Conservation (phyloP, 2,329 filamentous ascomycete genomes). For the Whalleya microplaca region DNA sequence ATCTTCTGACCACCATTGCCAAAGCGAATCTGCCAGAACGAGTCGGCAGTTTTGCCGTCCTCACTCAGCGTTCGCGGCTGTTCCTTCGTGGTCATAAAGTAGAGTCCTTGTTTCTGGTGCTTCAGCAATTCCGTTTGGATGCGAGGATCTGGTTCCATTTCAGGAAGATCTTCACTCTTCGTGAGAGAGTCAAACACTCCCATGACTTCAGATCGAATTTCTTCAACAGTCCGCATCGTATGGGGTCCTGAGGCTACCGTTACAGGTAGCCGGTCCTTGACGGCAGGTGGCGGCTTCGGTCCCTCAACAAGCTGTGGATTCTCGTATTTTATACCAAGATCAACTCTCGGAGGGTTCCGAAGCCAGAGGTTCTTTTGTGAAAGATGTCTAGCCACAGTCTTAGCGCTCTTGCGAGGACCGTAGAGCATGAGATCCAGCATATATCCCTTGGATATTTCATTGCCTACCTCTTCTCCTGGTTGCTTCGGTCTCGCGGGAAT, state of each 20-base stretch:
- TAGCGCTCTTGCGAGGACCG: conserved; percentile 69
- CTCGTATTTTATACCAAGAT: conserved; percentile 69
- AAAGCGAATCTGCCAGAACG: conserved; percentile 74
- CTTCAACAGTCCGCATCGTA: conserved; percentile 72
- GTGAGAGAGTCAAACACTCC: conserved; percentile 86
- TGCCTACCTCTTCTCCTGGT: conserved; percentile 66
- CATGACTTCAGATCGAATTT: conserved; percentile 82
- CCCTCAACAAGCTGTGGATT: conserved; percentile 72
- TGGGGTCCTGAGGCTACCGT: conserved; percentile 30
- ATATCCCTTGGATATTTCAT: conserved; percentile 62
- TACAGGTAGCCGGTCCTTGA: conserved; percentile 37
- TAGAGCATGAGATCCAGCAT: conserved; percentile 77
- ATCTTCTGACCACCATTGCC: conserved; percentile 54
- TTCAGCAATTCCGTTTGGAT: conserved; percentile 72
- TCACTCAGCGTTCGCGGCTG: conserved; percentile 62
- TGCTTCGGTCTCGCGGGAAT: conserved; percentile 69
- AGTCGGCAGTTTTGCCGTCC: conserved; percentile 64
- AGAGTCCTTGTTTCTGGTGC: conserved; percentile 89
- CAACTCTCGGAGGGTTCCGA: conserved; percentile 65
- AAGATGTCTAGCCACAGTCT: conserved; percentile 69
- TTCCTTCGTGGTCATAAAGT: conserved; percentile 84
- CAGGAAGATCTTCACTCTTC: conserved; percentile 74
- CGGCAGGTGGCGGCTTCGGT: conserved; percentile 44
- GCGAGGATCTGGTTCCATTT: conserved; percentile 65
- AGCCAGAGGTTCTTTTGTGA: conserved; percentile 70